Conservation (phyloP, 208 protist species). For the Acanthamoeba castellanii region DNA sequence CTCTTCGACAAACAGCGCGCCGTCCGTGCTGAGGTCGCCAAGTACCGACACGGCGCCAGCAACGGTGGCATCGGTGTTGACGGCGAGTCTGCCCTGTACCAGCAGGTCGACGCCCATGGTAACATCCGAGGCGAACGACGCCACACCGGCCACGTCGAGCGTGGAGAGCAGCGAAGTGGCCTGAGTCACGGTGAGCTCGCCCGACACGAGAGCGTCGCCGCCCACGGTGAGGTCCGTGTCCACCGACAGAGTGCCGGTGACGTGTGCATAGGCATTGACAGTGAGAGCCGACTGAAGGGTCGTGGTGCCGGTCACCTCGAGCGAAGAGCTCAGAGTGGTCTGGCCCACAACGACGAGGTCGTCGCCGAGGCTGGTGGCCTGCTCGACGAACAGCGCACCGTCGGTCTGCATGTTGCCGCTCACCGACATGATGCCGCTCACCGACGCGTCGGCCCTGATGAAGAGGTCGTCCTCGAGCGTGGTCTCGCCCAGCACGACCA, state of each 20-base stretch:
- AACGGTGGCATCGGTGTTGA: neutral
- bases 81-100: neutral
- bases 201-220: neutral
- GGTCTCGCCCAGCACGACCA: neutral
- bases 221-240: neutral
- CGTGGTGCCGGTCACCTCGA: neutral
- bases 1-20: neutral
- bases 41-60: no score
- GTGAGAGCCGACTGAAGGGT: neutral
- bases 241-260: neutral
- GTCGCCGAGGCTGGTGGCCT: neutral
- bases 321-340: neutral
- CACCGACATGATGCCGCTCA: neutral
- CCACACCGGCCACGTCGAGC: neutral
- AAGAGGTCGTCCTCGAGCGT: neutral
- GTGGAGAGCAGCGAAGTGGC: neutral
- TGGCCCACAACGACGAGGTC: neutral
- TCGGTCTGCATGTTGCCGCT: neutral
- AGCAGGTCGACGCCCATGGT: neutral
- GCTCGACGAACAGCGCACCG: neutral
- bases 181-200: neutral
- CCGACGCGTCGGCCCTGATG: neutral
- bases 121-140: neutral
- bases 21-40: neutral
- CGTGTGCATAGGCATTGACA: neutral